Evolutionary conservation across 148 eudicot genomes (phyloP).

Genomic region (Dianthus caryophyllus): DNA sequence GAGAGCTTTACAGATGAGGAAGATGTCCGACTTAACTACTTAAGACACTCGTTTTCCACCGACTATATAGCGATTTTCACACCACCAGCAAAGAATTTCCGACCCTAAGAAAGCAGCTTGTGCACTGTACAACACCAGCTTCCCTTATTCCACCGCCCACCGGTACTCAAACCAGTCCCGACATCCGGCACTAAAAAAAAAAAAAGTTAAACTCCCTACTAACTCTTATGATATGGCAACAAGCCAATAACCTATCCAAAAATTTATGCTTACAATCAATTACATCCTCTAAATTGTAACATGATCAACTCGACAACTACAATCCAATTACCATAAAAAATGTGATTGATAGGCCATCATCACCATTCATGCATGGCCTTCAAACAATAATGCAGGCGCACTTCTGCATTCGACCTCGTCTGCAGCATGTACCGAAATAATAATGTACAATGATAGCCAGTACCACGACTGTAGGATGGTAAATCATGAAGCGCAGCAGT

Average conservation of each 20-base stretch:
- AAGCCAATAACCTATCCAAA: neutral
- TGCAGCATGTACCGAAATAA: constrained; percentile 6
- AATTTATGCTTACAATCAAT: neutral
- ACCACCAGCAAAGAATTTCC: no score
- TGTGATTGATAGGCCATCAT: no score
- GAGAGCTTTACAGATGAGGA: no score
- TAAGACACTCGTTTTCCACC: no score
- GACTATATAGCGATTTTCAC: no score
- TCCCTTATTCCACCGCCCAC: no score
- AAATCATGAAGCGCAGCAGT: neutral
- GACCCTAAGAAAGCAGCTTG: no score
- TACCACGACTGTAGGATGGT: constrained; percentile 1
- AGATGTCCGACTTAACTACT: no score
- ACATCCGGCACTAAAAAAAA: no score
- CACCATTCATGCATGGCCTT: neutral
- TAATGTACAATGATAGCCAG: constrained; percentile 2
- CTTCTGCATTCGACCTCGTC: constrained; percentile 5
- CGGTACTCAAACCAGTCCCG: no score
- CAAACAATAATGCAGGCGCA: neutral
- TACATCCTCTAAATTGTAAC: neutral
- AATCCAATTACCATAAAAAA: no score
- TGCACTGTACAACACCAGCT: no score
- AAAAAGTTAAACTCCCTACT: neutral
- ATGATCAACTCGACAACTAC: neutral
- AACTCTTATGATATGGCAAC: neutral